These are phyloP conservation scores for Monosporascus sp. DNA, from an alignment of 2,329 filamentous ascomycete genomes.

Conservation along the genomic window DNA sequence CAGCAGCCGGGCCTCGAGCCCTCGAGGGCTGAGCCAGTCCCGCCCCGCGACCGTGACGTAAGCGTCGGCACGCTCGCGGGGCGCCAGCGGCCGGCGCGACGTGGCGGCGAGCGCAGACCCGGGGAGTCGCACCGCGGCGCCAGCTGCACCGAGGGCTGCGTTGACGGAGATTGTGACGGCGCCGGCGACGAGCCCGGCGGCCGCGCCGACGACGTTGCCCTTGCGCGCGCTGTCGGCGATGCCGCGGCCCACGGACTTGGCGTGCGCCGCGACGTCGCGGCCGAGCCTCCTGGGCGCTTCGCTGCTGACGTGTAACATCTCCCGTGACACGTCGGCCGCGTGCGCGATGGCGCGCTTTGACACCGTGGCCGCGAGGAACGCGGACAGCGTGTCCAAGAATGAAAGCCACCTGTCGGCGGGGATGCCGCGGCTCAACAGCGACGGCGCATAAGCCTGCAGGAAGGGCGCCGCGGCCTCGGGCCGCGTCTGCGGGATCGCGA, in stretches of 20 bases:
- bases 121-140: constrained; percentile 30
- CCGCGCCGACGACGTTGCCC: constrained; percentile 36
- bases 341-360: constrained; percentile 38
- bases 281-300: constrained; percentile 30
- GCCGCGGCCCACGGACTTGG: constrained; percentile 30
- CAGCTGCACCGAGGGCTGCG: constrained; percentile 31
- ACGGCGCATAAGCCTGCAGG: constrained; percentile 31
- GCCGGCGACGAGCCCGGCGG: constrained; percentile 30
- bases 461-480: constrained; percentile 32
- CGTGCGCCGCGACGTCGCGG: constrained; percentile 31
- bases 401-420: constrained; percentile 16
- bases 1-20: constrained; percentile 32
- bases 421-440: constrained; percentile 32
- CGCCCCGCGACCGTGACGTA: constrained; percentile 38
- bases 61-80: constrained; percentile 34
- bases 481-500: constrained; percentile 36
- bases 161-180: constrained; percentile 34
- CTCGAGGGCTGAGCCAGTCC: constrained; percentile 37
- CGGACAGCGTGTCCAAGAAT: constrained; percentile 35
- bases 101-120: constrained; percentile 28
- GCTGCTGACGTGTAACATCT: constrained; percentile 18
- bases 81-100: constrained; percentile 33
- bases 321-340: constrained; percentile 36
- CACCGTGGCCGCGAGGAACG: constrained; percentile 40
- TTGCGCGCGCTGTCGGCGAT: constrained; percentile 31